Conservation (phyloP, 2,329 filamentous ascomycete species). For the Cordyceps farinosa region DNA sequence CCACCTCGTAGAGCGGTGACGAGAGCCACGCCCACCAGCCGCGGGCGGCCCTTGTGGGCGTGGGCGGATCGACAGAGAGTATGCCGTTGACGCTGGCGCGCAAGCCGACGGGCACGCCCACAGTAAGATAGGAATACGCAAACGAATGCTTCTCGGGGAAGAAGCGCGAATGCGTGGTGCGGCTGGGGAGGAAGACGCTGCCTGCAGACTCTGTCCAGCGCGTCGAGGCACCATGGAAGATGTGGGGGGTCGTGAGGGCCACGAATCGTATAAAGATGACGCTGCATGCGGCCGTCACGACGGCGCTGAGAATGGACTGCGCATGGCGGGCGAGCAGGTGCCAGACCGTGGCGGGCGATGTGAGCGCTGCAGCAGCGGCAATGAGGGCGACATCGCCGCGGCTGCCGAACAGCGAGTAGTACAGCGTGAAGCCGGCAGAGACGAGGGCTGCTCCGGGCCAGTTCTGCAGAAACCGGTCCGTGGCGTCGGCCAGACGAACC, state of each 20-base stretch:
- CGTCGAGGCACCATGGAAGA: neutral
- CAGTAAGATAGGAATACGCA: conserved; percentile 56
- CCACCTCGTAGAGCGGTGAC: conserved; percentile 55
- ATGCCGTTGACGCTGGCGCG: conserved; percentile 43
- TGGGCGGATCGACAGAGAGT: conserved; percentile 44
- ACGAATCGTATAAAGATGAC: neutral
- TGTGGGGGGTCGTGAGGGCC: neutral
- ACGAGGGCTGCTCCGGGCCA: neutral
- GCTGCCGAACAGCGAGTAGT: neutral
- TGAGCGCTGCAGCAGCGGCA: neutral
- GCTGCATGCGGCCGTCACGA: neutral
- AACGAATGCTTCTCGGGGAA: conserved; percentile 67
- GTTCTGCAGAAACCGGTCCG: neutral
- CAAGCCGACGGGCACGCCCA: conserved; percentile 6
- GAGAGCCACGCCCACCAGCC: conserved; percentile 31
- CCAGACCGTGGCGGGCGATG: neutral
- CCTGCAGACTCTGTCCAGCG: conserved; percentile 18
- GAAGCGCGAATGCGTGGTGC: conserved; percentile 62
- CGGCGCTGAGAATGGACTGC: neutral
- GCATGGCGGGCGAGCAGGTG: neutral
- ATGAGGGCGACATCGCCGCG: neutral
- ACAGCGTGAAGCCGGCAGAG: neutral
- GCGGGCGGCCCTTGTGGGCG: conserved; percentile 2
- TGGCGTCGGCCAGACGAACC: conserved; percentile 3
- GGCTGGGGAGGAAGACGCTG: conserved; percentile 61